Evolutionary conservation across 495 filamentous ascomycete genomes (phyloP).

Genomic region (Trichoderma orchidacearum): DNA sequence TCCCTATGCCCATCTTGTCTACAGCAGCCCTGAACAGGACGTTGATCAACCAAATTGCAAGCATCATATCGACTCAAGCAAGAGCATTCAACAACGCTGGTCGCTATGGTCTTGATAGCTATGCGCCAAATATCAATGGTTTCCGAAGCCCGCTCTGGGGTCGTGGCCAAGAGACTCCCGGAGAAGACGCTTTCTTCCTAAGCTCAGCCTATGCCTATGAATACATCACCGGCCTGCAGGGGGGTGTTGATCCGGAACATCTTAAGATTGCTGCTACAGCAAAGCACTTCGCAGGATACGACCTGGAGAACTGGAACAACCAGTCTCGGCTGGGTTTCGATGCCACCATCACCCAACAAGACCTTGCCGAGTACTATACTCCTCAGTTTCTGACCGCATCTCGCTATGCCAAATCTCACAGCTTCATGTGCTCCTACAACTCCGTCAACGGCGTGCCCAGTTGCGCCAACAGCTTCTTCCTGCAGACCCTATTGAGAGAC

Average conservation of each 20-base stretch:
- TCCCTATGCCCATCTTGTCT: slow-evolving; percentile 30
- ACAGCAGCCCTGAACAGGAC: slow-evolving; percentile 34
- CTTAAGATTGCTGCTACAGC: slow-evolving; percentile 47
- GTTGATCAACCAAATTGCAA: slow-evolving; percentile 26
- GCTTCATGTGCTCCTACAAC: slow-evolving; percentile 35
- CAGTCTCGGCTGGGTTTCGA: slow-evolving; percentile 22
- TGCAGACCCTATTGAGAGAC: slow-evolving; percentile 27
- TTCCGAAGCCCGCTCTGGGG: slow-evolving; percentile 40
- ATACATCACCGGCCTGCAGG: slow-evolving; percentile 48
- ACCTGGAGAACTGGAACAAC: slow-evolving; percentile 39
- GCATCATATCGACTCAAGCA: slow-evolving; percentile 43
- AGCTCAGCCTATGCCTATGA: slow-evolving; percentile 43
- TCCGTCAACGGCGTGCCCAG: slow-evolving; percentile 28
- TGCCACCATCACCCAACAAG: slow-evolving; percentile 23
- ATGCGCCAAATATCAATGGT: slow-evolving; percentile 57
- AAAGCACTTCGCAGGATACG: slow-evolving; percentile 54
- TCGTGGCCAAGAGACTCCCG: slow-evolving; percentile 20
- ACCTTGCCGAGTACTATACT: slow-evolving; percentile 34
- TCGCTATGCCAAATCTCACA: slow-evolving; percentile 27
- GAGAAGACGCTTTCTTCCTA: slow-evolving; percentile 39
- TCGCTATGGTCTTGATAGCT: slow-evolving; percentile 44
- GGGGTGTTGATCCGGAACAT: slow-evolving; percentile 11
- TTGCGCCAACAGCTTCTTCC: slow-evolving; percentile 26
- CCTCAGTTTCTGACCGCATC: slow-evolving; percentile 31
- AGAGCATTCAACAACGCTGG: slow-evolving; percentile 54